phyloP scores from a whole-genome alignment of 805 yeast species.

The Scheffersomyces spartinae region DNA sequence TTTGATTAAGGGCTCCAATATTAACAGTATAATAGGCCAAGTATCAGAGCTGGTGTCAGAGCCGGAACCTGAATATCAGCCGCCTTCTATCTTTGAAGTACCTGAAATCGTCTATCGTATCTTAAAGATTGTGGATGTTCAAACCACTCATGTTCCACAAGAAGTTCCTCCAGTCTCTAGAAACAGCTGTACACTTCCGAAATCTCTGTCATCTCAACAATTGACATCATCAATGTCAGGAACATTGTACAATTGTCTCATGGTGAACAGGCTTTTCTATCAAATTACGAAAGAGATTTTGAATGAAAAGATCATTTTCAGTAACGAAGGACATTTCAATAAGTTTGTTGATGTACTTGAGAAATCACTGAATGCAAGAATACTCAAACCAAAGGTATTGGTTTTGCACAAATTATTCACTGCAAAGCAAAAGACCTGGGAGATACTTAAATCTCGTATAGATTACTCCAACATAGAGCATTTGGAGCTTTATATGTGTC shows the following conservation, averaged over 20 bases:
- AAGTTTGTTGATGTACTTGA: constrained; percentile 19
- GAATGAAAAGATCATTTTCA: constrained; percentile 44
- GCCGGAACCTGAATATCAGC: no score
- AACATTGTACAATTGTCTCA: constrained; percentile 47
- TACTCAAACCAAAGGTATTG: constrained; percentile 27
- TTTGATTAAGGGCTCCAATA: no score
- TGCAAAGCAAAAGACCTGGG: constrained; percentile 43
- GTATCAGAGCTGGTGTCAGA: no score
- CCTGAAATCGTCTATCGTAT: no score
- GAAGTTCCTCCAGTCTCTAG: no score
- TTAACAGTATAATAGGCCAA: no score
- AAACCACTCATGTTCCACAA: no score
- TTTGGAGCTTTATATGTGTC: constrained; percentile 80
- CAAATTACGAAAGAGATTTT: constrained; percentile 43
- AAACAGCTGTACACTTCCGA: no score
- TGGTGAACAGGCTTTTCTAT: constrained; percentile 62
- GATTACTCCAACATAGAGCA: constrained; percentile 43
- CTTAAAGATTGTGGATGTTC: no score
- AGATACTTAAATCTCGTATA: constrained; percentile 26
- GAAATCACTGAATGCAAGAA: constrained; percentile 3
- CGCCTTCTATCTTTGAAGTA: no score
- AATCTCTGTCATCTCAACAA: no score
- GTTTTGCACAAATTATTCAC: constrained; percentile 56
- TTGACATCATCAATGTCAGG: constrained; percentile 5
- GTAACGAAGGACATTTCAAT: constrained; percentile 33